A percentile compares a stretch with the other conserved stretches of the same genome.
Conservation (phyloP, 2,329 filamentous ascomycete species). For the Ophiostoma australiae region DNA sequence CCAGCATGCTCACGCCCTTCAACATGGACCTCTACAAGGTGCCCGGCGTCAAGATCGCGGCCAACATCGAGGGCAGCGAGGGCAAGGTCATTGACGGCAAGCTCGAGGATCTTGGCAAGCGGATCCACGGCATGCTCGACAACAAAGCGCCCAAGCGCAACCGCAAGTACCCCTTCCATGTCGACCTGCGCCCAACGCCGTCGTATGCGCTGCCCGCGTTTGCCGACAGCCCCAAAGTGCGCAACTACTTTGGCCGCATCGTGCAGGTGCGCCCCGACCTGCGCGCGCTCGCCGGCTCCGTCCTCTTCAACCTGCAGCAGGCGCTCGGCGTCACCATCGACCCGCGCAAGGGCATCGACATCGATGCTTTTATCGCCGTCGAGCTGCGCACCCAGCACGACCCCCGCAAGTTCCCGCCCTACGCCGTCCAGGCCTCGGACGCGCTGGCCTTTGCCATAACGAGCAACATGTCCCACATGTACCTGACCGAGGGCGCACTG, state of each 20-base stretch:
- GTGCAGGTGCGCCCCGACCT: constrained; percentile 37
- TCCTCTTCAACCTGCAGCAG: constrained; percentile 35
- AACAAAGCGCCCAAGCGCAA: constrained; percentile 29
- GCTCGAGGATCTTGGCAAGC: constrained; percentile 26
- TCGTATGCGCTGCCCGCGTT: constrained; percentile 35
- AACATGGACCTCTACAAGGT: constrained; percentile 30
- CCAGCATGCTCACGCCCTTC: constrained; percentile 30
- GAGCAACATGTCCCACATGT: constrained; percentile 36
- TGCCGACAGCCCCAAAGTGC: constrained; percentile 33
- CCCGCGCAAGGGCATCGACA: constrained; percentile 29
- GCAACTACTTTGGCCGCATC: constrained; percentile 38
- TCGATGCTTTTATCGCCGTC: constrained; percentile 34
- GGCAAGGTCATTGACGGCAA: constrained; percentile 31
- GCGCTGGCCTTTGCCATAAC: constrained; percentile 33
- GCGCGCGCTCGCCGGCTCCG: constrained; percentile 35
- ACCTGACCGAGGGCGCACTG: constrained; percentile 42
- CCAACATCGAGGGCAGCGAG: constrained; percentile 22
- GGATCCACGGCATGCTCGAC: constrained; percentile 33
- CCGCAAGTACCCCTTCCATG: constrained; percentile 34
- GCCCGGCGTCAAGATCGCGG: constrained; percentile 21
- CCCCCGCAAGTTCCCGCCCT: constrained; percentile 30
- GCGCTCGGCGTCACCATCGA: constrained; percentile 31
- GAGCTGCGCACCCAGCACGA: constrained; percentile 38
- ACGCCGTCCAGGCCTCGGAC: constrained; percentile 34
- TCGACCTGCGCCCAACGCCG: constrained; percentile 32